Evolutionary conservation across 2,329 filamentous ascomycete species (phyloP).

Genomic region (Fusarium heterosporum): DNA sequence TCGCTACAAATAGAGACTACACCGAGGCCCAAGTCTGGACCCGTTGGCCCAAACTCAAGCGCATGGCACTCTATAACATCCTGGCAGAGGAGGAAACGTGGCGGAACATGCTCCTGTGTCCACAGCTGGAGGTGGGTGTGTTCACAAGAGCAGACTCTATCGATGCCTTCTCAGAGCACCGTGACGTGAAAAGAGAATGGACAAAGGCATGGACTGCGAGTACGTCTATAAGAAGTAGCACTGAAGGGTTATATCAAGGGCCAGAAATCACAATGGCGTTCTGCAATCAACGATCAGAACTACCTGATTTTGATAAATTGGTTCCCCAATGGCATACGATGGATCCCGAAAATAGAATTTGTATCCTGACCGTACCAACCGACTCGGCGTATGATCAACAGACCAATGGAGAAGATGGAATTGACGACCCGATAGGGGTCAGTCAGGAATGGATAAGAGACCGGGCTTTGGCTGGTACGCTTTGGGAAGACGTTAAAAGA

Average conservation of each 20-base stretch:
- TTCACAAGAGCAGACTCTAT: constrained; percentile 2
- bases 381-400: background rate
- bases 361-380: background rate
- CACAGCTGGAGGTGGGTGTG: constrained; percentile 12
- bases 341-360: constrained; percentile 15
- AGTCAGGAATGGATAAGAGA: constrained; percentile 21
- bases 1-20: background rate
- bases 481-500: constrained; percentile 19
- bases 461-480: constrained; percentile 2
- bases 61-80: constrained; percentile 35
- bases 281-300: background rate
- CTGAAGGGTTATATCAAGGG: background rate
- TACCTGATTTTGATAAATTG: background rate
- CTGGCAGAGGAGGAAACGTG: background rate
- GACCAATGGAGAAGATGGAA: background rate
- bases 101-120: background rate
- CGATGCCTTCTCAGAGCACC: background rate
- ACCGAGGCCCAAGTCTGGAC: constrained; percentile 29
- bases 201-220: background rate
- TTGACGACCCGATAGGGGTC: background rate
- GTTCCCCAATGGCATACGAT: background rate
- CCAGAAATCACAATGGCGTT: constrained; percentile 10
- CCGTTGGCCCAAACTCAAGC: constrained; percentile 39
- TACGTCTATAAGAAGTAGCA: rapidly evolving
- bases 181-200: background rate